Conservation (phyloP, 2,329 filamentous ascomycete genomes). For the Fusarium bactridioides region DNA sequence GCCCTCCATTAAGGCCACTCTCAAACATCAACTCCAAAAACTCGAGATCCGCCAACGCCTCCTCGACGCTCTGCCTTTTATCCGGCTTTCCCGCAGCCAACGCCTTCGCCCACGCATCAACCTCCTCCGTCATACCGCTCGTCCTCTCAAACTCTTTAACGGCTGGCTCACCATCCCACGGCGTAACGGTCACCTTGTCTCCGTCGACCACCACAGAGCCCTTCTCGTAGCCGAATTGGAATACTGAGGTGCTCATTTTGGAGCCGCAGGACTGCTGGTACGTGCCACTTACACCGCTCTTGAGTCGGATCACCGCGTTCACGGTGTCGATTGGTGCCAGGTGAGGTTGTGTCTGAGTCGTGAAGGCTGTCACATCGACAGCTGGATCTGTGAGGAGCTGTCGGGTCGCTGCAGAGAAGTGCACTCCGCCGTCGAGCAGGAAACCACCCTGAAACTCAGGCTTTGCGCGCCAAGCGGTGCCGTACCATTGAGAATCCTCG, state of each 20-base stretch:
- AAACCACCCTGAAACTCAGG: constrained; percentile 80
- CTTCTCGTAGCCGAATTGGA: constrained; percentile 64
- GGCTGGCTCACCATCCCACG: constrained; percentile 44
- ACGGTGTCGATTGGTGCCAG: constrained; percentile 74
- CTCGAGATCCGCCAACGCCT: constrained; percentile 69
- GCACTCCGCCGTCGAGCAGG: constrained; percentile 78
- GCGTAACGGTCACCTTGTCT: constrained; percentile 53
- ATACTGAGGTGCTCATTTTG: constrained; percentile 61
- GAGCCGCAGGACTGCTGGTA: constrained; percentile 67
- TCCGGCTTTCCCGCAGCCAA: constrained; percentile 58
- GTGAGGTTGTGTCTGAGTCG: constrained; percentile 61
- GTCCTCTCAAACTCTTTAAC: constrained; percentile 57
- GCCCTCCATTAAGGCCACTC: constrained; percentile 56
- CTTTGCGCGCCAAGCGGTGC: constrained; percentile 69
- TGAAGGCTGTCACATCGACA: constrained; percentile 61
- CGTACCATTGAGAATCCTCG: constrained; percentile 55
- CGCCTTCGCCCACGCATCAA: constrained; percentile 66
- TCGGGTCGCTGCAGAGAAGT: constrained; percentile 71
- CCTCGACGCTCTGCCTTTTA: constrained; percentile 61
- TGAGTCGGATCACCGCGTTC: constrained; percentile 63
- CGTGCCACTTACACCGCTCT: constrained; percentile 63
- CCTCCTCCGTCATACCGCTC: constrained; percentile 65
- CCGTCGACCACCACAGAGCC: constrained; percentile 60
- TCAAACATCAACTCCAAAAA: constrained; percentile 61
- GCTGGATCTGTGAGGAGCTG: constrained; percentile 60